Evolutionary conservation across 2,329 filamentous ascomycete genomes (phyloP), one percentile per base, ranked within the genome.

Genomic region (Colletotrichum horii): DNA sequence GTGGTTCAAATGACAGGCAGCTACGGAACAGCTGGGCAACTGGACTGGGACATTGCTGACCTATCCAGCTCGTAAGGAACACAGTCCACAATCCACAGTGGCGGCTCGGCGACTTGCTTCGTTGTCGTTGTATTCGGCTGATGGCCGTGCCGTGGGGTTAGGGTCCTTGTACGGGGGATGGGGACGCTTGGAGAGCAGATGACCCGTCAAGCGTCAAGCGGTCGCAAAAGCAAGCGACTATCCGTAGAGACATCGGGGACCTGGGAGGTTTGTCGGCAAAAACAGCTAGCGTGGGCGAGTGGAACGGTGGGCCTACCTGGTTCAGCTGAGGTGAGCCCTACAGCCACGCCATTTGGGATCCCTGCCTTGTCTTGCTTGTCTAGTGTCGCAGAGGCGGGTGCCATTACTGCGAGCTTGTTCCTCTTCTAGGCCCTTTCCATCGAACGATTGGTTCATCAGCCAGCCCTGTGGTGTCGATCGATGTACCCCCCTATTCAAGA

Each of bases 261-360:
- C 58, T 58, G 61, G 64, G 70, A 74, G 38, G 61, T 52, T 62
- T 67, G 28, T 66, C 64, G 77, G 76, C n/a, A 81, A 83, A 77
- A 78, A 75, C 79, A 80, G 78, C 81, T 82, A 81, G 80, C 80
- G 79, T 78, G 79, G 80, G 81, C 78, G 79, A 82, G 64, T 73
- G 74, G 73, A 73, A 75, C 81, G 81, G 81, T 81, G 38, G 19
- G 19, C 38, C n/a, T 48, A 75, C 78, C 78, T 79, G 38, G 76
- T 82, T 83, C 83, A 84, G 83, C 83, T 84, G 83, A 84, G 82
- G 82, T 84, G 83, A 84, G 38, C 38, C 81, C 79, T 82, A 83
- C 79, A 78, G 78, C 77, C 78, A 80, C 78, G 79, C 81, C 76
- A 74, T 65, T 34, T 68, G 68, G 64, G 69, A 75, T 61, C 79